A percentile compares a stretch with the other conserved stretches of the same genome.
Conservation (phyloP, 148 eudicot species). For the Chenopodium quinoa region DNA sequence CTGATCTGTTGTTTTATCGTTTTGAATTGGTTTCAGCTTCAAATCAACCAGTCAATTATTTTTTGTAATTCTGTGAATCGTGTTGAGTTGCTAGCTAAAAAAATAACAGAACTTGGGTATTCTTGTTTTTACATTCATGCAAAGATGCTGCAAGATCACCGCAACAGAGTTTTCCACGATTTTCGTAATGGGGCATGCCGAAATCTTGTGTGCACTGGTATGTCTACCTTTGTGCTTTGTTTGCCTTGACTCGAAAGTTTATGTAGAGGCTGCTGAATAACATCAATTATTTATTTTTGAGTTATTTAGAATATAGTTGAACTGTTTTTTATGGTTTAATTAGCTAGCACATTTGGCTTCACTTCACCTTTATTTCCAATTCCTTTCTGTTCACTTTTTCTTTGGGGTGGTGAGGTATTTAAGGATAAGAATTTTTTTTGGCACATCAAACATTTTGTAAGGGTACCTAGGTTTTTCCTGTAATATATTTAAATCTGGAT, state of each 20-base stretch:
- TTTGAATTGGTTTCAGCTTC: conserved; percentile 52
- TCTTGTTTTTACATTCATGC: conserved; percentile 94
- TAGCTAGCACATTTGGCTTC: neutral
- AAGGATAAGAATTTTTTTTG: neutral
- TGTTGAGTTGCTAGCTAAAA: conserved; percentile 88
- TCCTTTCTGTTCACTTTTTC: neutral
- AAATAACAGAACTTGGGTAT: conserved; percentile 86
- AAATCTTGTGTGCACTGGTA: conserved; percentile 95
- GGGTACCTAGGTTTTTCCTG: neutral
- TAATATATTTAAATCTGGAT: neutral
- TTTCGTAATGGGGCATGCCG: conserved; percentile 95
- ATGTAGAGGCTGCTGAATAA: neutral
- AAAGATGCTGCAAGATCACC: conserved; percentile 94
- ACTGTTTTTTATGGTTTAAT: no score
- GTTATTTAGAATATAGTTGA: neutral
- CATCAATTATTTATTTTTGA: neutral
- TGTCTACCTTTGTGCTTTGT: conserved; percentile 1
- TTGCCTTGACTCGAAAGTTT: neutral
- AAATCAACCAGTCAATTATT: conserved; percentile 92
- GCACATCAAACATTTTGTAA: neutral
- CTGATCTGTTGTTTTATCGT: neutral
- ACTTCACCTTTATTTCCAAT: neutral
- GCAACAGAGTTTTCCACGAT: conserved; percentile 89
- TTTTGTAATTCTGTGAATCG: conserved; percentile 95
- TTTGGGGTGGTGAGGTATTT: neutral